These are phyloP conservation scores for Tetragonia tetragonoides DNA, from an alignment of 148 eudicot species.

Conservation along the genomic window DNA sequence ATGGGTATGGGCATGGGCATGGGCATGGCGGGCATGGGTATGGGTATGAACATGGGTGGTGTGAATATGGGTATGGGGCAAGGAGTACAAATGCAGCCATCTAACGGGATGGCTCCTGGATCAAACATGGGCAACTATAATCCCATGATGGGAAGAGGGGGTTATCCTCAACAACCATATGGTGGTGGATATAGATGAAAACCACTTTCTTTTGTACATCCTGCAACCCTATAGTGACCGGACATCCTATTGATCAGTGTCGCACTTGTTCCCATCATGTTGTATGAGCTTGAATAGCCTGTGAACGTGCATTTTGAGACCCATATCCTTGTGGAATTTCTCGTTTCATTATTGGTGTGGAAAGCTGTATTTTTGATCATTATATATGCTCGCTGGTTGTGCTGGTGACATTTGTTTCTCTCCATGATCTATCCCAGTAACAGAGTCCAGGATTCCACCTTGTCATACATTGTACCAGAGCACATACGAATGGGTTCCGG, in stretches of 20 bases:
- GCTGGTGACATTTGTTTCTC: background rate
- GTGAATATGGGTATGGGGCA: constrained; percentile 40
- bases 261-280: background rate
- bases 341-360: background rate
- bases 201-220: constrained; percentile 13
- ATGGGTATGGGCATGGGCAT: constrained; percentile 40
- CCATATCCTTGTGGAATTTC: background rate
- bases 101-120: constrained; percentile 49
- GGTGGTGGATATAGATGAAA: constrained; percentile 72
- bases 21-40: constrained; percentile 41
- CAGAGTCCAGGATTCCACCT: background rate
- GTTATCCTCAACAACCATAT: constrained; percentile 70
- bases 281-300: constrained; percentile 8
- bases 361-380: background rate
- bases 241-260: constrained; percentile 7
- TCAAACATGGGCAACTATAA: constrained; percentile 63
- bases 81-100: constrained; percentile 62
- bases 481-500: background rate
- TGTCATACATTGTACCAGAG: background rate
- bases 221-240: constrained; percentile 2
- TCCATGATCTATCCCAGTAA: background rate
- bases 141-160: constrained; percentile 76
- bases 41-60: constrained; percentile 31
- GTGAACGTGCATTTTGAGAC: background rate
- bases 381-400: background rate